Conservation (phyloP, 2,329 filamentous ascomycete species). For the Bipolaris oryzae region DNA sequence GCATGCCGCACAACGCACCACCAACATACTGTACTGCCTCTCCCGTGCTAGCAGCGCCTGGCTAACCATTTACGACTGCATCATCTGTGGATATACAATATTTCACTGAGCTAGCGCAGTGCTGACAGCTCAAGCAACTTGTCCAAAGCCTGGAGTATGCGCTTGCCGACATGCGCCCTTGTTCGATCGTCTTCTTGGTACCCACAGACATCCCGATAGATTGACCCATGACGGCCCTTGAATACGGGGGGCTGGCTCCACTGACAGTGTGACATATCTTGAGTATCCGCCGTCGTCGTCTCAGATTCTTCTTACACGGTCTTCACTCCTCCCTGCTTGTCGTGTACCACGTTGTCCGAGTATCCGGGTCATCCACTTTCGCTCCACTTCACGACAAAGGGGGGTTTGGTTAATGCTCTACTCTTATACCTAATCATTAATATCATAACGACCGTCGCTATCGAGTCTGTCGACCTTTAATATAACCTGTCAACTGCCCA, state of each 20-base stretch:
- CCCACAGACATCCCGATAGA: constrained; percentile 3
- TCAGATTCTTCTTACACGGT: not conserved
- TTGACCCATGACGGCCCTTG: not conserved
- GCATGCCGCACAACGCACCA: constrained; percentile 7
- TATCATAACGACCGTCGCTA: constrained; percentile 3
- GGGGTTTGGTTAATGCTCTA: constrained; percentile 6
- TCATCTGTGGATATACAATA: constrained; percentile 12
- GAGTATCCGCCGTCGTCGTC: constrained; percentile 1
- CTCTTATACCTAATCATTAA: constrained; percentile 1
- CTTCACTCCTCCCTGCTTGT: not conserved
- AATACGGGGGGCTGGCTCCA: constrained; percentile 9
- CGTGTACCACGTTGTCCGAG: constrained; percentile 11
- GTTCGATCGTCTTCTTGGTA: not conserved
- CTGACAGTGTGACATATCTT: constrained; percentile 12
- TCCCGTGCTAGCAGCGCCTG: constrained; percentile 2
- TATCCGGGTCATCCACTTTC: constrained; percentile 5
- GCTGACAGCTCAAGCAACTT: not conserved
- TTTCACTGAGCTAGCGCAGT: constrained; percentile 2
- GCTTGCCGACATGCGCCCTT: constrained; percentile 7
- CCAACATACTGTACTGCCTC: constrained; percentile 3
- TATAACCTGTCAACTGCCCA: not conserved
- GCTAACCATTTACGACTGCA: constrained; percentile 4
- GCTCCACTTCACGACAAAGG: constrained; percentile 3
- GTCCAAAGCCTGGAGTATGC: not conserved
- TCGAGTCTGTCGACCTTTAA: not conserved